phyloP scores from a whole-genome alignment of 495 filamentous ascomycete genomes.

The Aspergillus biplanus region DNA sequence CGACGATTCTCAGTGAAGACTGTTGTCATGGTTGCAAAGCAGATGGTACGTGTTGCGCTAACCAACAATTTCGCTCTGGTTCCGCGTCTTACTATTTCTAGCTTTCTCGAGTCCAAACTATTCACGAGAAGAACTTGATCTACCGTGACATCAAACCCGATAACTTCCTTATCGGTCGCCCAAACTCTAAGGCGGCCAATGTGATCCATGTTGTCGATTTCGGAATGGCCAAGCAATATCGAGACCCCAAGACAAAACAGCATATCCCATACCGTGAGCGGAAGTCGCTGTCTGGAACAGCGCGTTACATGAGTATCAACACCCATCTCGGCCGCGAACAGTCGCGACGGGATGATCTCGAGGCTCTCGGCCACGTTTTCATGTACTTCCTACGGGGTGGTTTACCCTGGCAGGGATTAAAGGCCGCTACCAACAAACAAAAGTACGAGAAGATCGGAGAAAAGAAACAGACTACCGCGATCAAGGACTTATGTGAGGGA shows the following conservation, averaged over 20 bases:
- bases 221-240: slow-evolving; percentile 99
- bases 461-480: slow-evolving; percentile 97
- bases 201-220: slow-evolving; percentile 99
- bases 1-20: slow-evolving; percentile 95
- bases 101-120: slow-evolving; percentile 97
- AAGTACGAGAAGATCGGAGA: slow-evolving; percentile 99
- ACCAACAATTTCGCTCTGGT: background rate
- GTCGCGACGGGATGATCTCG: slow-evolving; percentile 93
- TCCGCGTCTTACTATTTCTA: slow-evolving; percentile 41
- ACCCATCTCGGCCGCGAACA: slow-evolving; percentile 97
- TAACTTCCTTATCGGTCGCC: slow-evolving; percentile 98
- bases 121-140: slow-evolving; percentile 99
- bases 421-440: slow-evolving; percentile 99
- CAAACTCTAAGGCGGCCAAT: slow-evolving; percentile 88
- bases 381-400: slow-evolving; percentile 99
- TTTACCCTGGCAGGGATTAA: slow-evolving; percentile 96
- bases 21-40: slow-evolving; percentile 98
- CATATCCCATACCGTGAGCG: slow-evolving; percentile 98
- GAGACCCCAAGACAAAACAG: slow-evolving; percentile 98
- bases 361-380: slow-evolving; percentile 96
- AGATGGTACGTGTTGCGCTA: slow-evolving; percentile 72
- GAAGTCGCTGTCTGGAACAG: slow-evolving; percentile 95
- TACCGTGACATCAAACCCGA: slow-evolving; percentile 99
- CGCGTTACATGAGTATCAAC: slow-evolving; percentile 99
- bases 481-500: slow-evolving; percentile 96